These are phyloP conservation scores for Pharnaceum exiguum DNA, from an alignment of 148 eudicot species.

Conservation along the genomic window DNA sequence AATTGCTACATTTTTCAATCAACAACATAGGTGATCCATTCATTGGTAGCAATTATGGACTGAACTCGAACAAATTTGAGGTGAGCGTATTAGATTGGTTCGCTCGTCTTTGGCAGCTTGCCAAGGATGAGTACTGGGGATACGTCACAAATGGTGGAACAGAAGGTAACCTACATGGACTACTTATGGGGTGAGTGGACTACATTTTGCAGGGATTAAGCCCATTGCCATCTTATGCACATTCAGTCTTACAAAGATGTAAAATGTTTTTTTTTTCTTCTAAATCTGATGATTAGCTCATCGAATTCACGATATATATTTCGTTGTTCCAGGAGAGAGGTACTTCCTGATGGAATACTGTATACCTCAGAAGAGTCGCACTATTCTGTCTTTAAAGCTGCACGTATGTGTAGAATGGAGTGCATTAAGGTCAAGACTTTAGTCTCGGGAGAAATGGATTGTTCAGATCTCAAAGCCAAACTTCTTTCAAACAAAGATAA, in stretches of 20 bases:
- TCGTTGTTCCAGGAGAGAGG: slow-evolving; percentile 73
- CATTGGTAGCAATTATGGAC: slow-evolving; percentile 79
- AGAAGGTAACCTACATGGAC: slow-evolving; percentile 81
- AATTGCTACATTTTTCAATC: slow-evolving; percentile 69
- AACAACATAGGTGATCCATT: slow-evolving; percentile 89
- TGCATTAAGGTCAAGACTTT: slow-evolving; percentile 47
- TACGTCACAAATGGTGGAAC: slow-evolving; percentile 77
- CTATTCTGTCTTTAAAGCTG: slow-evolving; percentile 69
- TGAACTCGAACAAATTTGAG: slow-evolving; percentile 83
- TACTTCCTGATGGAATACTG: slow-evolving; percentile 61
- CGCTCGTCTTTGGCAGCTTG: slow-evolving; percentile 80
- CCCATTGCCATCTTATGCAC: no score
- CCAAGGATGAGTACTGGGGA: slow-evolving; percentile 73
- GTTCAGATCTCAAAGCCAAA: slow-evolving; percentile 45
- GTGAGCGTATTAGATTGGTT: slow-evolving; percentile 89
- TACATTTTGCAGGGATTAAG: no score
- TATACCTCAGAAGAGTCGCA: slow-evolving; percentile 65
- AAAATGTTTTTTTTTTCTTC: no score
- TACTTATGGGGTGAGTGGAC: slow-evolving; percentile 58
- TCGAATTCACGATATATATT: neutral
- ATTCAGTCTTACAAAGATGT: no score
- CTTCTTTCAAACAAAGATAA: slow-evolving; percentile 50
- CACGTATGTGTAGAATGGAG: slow-evolving; percentile 71
- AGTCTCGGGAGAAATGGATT: slow-evolving; percentile 60
- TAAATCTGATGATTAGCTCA: no score